Percentiles rank a stretch among this genome's conserved stretches.
Evolutionary conservation across 192 early-diverging fungal species (phyloP).

Genomic region (Coemansia sp.): DNA sequence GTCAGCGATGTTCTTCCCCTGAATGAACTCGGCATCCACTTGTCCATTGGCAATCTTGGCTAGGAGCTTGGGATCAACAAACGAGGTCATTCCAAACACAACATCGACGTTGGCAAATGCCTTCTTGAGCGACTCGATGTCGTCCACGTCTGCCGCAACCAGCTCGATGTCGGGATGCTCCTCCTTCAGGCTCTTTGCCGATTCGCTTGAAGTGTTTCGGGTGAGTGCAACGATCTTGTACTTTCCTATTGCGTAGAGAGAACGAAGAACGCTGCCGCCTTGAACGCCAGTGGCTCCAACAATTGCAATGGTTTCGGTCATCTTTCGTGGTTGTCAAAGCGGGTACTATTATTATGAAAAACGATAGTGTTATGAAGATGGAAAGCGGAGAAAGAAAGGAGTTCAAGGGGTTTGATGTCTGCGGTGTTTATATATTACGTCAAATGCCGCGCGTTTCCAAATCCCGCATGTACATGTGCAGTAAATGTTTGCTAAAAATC

Average conservation of each 20-base stretch:
- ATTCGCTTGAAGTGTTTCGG: conserved; percentile 8
- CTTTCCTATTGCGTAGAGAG: conserved; percentile 21
- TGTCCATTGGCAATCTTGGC: not conserved
- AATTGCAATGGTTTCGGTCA: conserved; percentile 19
- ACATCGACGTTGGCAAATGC: conserved; percentile 17
- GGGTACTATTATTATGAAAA: not conserved
- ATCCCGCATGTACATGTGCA: too few relatives aligned
- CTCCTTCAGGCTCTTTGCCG: conserved; percentile 2
- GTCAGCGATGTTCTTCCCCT: conserved; percentile 13
- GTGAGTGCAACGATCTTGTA: conserved; percentile 27
- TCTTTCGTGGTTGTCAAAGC: not conserved
- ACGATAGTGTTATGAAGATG: not conserved
- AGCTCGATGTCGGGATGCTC: conserved; percentile 21
- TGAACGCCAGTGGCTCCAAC: conserved; percentile 30
- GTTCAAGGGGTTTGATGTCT: too few relatives aligned
- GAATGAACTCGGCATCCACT: conserved; percentile 2
- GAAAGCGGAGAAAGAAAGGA: too few relatives aligned
- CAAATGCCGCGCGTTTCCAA: too few relatives aligned
- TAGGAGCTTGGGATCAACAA: conserved; percentile 3
- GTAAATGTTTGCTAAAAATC: too few relatives aligned
- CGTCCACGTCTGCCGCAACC: conserved; percentile 17
- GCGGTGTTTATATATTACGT: too few relatives aligned
- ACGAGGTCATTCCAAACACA: conserved; percentile 30
- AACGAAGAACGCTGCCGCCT: conserved; percentile 25
- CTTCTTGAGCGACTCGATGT: conserved; percentile 10